phyloP scores from a whole-genome alignment of 176 grass and related monocot genomes.

The Aegilops speltoides region DNA sequence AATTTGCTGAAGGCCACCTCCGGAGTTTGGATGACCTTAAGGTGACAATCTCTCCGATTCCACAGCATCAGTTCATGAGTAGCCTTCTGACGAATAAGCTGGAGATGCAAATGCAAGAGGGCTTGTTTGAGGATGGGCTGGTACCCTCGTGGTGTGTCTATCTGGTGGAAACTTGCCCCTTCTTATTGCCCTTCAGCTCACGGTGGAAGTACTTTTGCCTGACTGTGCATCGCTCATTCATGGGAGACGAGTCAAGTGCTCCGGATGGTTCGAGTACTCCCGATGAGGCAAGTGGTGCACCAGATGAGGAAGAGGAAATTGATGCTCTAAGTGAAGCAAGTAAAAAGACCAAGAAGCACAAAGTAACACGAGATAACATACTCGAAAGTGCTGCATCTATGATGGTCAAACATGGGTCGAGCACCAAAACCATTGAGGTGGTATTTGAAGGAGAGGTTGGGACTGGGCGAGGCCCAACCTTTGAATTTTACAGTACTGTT shows the following conservation, averaged over 20 bases:
- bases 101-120: constrained; percentile 73
- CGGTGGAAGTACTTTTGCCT: constrained; percentile 76
- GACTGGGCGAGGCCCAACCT: constrained; percentile 62
- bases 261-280: background rate
- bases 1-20: constrained; percentile 57
- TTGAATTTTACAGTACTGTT: constrained; percentile 58
- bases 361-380: constrained; percentile 45
- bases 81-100: constrained; percentile 57
- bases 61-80: constrained; percentile 49
- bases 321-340: background rate
- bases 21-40: constrained; percentile 45
- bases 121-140: constrained; percentile 38
- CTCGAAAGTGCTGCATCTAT: constrained; percentile 47
- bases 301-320: background rate
- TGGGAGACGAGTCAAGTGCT: background rate
- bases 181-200: constrained; percentile 61
- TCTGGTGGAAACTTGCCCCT: constrained; percentile 51
- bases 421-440: constrained; percentile 51
- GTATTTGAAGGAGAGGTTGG: constrained; percentile 60
- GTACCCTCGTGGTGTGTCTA: constrained; percentile 56
- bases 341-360: constrained; percentile 35
- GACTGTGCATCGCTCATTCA: constrained; percentile 35
- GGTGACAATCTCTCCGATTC: constrained; percentile 40
- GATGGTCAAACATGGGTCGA: constrained; percentile 46
- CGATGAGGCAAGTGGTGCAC: background rate